Conservation (phyloP, 176 grass and related monocot genomes). For the Aechmea fasciata region DNA sequence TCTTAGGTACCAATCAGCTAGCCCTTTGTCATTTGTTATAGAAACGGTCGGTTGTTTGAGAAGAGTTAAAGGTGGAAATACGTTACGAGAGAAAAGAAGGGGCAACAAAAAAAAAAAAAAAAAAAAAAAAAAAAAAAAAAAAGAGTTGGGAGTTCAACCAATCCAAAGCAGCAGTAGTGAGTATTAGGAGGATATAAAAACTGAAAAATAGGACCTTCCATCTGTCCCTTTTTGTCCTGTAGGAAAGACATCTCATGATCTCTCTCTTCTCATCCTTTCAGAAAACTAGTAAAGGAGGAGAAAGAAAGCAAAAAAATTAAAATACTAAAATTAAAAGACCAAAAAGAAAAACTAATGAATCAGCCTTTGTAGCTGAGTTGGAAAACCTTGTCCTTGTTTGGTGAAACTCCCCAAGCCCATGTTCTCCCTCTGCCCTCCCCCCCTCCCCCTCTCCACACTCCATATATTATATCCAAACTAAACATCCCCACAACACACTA, state of each 20-base stretch:
- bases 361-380: background rate
- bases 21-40: too few species aligned
- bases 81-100: too few species aligned
- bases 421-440: background rate
- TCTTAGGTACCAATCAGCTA: too few species aligned
- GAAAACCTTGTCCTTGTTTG: background rate
- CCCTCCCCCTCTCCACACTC: conserved; percentile 19
- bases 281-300: background rate
- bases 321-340: too few species aligned
- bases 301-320: too few species aligned
- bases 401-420: background rate
- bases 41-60: too few species aligned
- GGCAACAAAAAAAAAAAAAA: too few species aligned
- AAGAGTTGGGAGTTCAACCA: too few species aligned
- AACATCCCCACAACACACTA: conserved; percentile 1
- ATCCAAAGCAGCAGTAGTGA: too few species aligned
- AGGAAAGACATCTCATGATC: background rate
- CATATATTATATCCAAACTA: background rate
- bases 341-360: background rate
- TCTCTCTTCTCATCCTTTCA: background rate
- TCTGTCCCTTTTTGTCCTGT: background rate
- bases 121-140: too few species aligned
- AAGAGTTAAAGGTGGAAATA: too few species aligned
- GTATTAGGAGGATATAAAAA: too few species aligned
- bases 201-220: background rate